Evolutionary conservation across 192 early-diverging fungal genomes (phyloP).

Genomic region (Rhizophagus clarus): DNA sequence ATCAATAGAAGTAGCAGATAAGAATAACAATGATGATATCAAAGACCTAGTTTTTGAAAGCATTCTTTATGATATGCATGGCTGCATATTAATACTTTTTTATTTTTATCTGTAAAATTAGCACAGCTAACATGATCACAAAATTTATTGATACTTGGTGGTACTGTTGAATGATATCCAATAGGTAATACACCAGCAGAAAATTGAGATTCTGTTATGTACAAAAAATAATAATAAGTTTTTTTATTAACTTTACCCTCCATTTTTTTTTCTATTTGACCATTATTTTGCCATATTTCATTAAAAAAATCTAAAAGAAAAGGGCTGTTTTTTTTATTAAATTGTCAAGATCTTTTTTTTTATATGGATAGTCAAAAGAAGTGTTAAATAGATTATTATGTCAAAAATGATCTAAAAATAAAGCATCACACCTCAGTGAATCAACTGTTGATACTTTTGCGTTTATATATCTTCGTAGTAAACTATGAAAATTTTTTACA

Average conservation of each 20-base stretch:
- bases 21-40: too few species aligned
- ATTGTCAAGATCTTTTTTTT: too few species aligned
- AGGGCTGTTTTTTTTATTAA: neutral
- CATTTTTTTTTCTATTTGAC: neutral
- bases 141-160: neutral
- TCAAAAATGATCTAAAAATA: neutral
- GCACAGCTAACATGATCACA: too few species aligned
- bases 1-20: too few species aligned
- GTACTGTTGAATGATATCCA: neutral
- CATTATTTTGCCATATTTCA: neutral
- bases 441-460: neutral
- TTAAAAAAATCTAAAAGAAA: conserved; percentile 19
- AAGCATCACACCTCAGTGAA: neutral
- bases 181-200: too few species aligned
- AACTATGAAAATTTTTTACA: too few species aligned
- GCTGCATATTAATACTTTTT: too few species aligned
- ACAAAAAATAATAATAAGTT: neutral
- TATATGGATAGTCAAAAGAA: conserved; percentile 9
- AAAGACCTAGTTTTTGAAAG: too few species aligned
- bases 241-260: too few species aligned
- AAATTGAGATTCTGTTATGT: neutral
- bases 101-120: too few species aligned
- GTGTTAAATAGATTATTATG: neutral
- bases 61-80: too few species aligned
- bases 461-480: neutral